Conservation (phyloP, 768 basidiomycete species). For the Phanerodontia chrysosporium region DNA sequence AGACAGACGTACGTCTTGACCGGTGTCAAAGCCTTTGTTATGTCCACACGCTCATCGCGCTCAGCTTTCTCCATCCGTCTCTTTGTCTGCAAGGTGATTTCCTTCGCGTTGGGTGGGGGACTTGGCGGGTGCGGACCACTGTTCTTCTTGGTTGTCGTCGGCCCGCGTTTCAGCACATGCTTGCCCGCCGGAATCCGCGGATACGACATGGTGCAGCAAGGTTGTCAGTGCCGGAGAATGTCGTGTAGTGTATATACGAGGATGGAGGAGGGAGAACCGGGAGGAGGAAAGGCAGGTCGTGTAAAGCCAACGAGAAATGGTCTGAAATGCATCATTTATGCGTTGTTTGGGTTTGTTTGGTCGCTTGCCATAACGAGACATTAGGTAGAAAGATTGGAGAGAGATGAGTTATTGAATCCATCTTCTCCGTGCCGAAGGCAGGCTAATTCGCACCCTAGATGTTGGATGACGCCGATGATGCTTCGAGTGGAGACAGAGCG, state of each 20-base stretch:
- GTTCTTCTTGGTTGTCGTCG: background rate
- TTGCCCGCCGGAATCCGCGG: background rate
- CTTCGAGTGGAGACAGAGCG: background rate
- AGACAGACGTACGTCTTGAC: slow-evolving; percentile 32
- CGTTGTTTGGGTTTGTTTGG: background rate
- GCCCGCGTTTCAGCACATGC: background rate
- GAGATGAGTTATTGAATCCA: background rate
- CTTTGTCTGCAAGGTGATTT: background rate
- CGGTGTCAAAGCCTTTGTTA: slow-evolving; percentile 32
- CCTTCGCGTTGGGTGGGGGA: background rate
- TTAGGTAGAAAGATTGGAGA: background rate
- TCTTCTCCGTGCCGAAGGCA: background rate
- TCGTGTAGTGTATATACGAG: background rate
- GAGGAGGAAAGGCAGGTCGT: background rate
- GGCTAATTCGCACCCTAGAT: background rate
- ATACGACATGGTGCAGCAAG: background rate
- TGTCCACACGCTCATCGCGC: slow-evolving; percentile 37
- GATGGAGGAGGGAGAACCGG: background rate
- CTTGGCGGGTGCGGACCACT: background rate
- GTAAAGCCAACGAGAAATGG: background rate
- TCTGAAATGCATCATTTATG: no score
- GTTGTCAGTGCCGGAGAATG: no score
- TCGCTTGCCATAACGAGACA: background rate
- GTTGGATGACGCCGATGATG: background rate
- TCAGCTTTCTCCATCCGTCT: slow-evolving; percentile 31